Evolutionary conservation across 768 basidiomycete genomes (phyloP).

Genomic region (Leccinum truebloodii): DNA sequence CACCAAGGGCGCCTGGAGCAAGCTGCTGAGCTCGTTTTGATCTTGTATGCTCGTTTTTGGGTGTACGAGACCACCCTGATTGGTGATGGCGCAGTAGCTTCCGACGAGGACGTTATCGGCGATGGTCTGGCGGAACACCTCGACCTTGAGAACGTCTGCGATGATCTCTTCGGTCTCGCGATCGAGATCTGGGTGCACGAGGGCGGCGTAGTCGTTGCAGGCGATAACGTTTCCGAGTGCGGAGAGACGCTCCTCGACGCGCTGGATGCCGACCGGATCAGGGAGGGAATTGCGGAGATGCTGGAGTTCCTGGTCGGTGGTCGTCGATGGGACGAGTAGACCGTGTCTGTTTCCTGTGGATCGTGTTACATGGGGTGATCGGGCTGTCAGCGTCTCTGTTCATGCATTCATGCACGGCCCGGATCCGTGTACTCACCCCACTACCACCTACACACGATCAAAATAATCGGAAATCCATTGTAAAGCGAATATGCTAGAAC

Average conservation of each 20-base stretch:
- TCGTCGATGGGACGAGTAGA: slow-evolving; percentile 91
- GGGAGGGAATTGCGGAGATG: slow-evolving; percentile 96
- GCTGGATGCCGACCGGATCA: slow-evolving; percentile 89
- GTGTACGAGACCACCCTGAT: slow-evolving; percentile 97
- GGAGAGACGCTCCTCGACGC: slow-evolving; percentile 96
- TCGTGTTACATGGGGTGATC: neutral
- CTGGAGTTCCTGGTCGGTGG: slow-evolving; percentile 97
- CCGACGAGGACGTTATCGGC: slow-evolving; percentile 97
- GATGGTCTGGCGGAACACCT: slow-evolving; percentile 97
- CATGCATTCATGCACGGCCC: too few species aligned
- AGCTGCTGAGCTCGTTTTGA: slow-evolving; percentile 93
- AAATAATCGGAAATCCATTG: neutral
- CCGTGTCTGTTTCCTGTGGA: slow-evolving; percentile 89
- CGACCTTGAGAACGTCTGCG: slow-evolving; percentile 98
- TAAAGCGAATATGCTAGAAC: neutral
- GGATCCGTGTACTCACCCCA: neutral
- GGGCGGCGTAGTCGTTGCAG: slow-evolving; percentile 95
- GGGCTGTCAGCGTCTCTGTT: neutral
- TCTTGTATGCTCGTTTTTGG: slow-evolving; percentile 97
- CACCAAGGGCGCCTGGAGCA: slow-evolving; percentile 93
- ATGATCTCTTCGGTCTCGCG: slow-evolving; percentile 99
- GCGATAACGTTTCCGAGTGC: slow-evolving; percentile 98
- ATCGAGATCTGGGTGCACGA: slow-evolving; percentile 97
- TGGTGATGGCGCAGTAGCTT: slow-evolving; percentile 91
- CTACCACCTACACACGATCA: neutral